phyloP scores from a whole-genome alignment of 140 eudicot species.

The Erigeron philadelphicus region DNA sequence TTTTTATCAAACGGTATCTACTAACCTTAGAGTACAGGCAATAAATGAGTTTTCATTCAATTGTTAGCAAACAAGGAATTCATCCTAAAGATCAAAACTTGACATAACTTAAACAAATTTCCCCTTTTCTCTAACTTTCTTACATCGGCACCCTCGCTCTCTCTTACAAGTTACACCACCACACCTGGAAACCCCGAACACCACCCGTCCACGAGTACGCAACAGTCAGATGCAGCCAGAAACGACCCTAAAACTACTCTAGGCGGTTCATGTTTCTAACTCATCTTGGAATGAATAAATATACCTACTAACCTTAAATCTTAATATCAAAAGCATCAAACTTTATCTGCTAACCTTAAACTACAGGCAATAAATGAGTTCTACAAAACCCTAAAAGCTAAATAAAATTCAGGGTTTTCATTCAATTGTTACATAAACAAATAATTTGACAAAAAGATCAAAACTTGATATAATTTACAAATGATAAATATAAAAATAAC shows the following conservation, averaged over 20 bases:
- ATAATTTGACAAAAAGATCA: not conserved
- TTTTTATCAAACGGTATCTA: not conserved
- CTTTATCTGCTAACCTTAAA: not conserved
- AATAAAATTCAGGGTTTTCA: slow-evolving; percentile 19
- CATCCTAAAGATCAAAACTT: not conserved
- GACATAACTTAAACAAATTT: not conserved
- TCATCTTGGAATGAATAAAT: too few species aligned
- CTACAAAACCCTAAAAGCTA: not conserved
- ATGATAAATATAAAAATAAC: not conserved
- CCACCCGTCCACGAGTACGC: too few species aligned
- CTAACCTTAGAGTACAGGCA: not conserved
- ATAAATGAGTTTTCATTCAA: slow-evolving; percentile 2
- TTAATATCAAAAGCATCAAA: not conserved
- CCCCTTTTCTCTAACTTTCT: too few species aligned
- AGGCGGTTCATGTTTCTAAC: too few species aligned
- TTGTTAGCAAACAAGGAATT: not conserved
- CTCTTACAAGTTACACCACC: too few species aligned
- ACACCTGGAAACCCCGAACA: too few species aligned
- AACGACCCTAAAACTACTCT: too few species aligned
- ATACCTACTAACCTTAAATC: too few species aligned
- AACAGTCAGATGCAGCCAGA: too few species aligned
- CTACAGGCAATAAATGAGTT: not conserved
- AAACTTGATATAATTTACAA: slow-evolving; percentile 1
- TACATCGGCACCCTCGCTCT: too few species aligned
- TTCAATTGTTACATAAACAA: not conserved